Conservation (phyloP, 208 protist genomes). For the Leishmania turanica region DNA sequence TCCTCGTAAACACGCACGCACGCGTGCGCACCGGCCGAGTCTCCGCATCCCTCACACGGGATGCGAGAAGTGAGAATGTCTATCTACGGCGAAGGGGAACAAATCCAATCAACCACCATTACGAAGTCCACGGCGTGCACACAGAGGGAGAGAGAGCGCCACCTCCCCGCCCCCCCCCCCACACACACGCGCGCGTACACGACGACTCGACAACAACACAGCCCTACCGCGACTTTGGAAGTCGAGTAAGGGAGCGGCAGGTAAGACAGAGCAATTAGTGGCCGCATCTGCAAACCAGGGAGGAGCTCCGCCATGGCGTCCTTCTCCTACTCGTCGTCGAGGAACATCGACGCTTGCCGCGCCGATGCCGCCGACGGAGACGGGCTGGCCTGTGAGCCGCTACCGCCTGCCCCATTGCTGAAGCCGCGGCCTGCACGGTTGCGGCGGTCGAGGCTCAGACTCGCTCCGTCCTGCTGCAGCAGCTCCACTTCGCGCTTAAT, state of each 20-base stretch:
- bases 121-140: background rate
- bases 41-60: background rate
- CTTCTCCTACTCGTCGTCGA: slow-evolving; percentile 62
- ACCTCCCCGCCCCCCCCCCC: background rate
- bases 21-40: background rate
- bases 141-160: background rate
- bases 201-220: background rate
- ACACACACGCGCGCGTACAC: background rate
- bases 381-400: slow-evolving; percentile 1
- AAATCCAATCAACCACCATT: background rate
- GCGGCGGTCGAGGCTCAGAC: slow-evolving; percentile 62
- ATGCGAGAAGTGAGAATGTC: background rate
- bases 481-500: slow-evolving; percentile 68
- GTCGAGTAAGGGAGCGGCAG: background rate
- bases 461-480: slow-evolving; percentile 79
- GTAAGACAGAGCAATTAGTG: background rate
- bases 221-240: background rate
- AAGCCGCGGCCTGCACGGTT: slow-evolving; percentile 65
- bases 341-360: slow-evolving; percentile 59
- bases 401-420: slow-evolving; percentile 3
- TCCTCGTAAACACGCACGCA: background rate
- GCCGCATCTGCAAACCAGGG: background rate
- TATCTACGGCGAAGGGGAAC: background rate
- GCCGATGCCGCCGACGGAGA: slow-evolving; percentile 14
- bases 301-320: background rate